Conservation (phyloP, 208 protist genomes). For the Crithidia bombi region DNA sequence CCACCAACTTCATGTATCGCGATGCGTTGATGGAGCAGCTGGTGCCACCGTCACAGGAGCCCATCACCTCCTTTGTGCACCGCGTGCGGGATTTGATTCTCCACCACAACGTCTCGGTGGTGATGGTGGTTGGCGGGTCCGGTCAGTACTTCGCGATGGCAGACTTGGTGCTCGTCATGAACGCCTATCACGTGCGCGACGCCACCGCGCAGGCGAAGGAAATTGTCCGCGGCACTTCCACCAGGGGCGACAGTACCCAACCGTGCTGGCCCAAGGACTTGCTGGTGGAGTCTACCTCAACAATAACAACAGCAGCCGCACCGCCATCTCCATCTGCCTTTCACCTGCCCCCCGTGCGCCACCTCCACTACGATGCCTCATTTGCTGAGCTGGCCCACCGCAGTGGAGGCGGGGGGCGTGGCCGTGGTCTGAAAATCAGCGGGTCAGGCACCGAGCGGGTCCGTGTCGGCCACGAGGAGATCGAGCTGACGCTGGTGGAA, state of each 20-base stretch:
- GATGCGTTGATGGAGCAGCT: slow-evolving; percentile 91
- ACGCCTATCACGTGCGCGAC: slow-evolving; percentile 79
- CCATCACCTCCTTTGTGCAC: slow-evolving; percentile 93
- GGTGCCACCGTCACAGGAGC: slow-evolving; percentile 87
- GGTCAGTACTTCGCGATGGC: slow-evolving; percentile 94
- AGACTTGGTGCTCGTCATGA: slow-evolving; percentile 88
- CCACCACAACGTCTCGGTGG: slow-evolving; percentile 70
- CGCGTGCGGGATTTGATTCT: slow-evolving; percentile 64
- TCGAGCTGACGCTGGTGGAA: slow-evolving; percentile 84
- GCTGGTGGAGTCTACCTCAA: not conserved
- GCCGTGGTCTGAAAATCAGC: slow-evolving; percentile 60
- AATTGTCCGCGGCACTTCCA: slow-evolving; percentile 39
- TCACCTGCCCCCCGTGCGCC: slow-evolving; percentile 21
- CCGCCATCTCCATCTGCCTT: slow-evolving; percentile 19
- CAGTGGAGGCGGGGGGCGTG: slow-evolving; percentile 7
- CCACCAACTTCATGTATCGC: slow-evolving; percentile 97
- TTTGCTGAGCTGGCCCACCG: not conserved
- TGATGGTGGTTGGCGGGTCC: slow-evolving; percentile 94
- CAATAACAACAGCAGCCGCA: not conserved
- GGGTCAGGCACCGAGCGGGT: slow-evolving; percentile 41
- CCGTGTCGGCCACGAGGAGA: slow-evolving; percentile 63
- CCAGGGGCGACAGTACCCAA: not conserved
- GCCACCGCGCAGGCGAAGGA: slow-evolving; percentile 70
- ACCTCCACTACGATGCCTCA: slow-evolving; percentile 22
- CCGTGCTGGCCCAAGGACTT: not conserved